Base-by-base conservation (phyloP, 371 early-diverging fungal genomes). In the Mortierella sp. region DNA sequence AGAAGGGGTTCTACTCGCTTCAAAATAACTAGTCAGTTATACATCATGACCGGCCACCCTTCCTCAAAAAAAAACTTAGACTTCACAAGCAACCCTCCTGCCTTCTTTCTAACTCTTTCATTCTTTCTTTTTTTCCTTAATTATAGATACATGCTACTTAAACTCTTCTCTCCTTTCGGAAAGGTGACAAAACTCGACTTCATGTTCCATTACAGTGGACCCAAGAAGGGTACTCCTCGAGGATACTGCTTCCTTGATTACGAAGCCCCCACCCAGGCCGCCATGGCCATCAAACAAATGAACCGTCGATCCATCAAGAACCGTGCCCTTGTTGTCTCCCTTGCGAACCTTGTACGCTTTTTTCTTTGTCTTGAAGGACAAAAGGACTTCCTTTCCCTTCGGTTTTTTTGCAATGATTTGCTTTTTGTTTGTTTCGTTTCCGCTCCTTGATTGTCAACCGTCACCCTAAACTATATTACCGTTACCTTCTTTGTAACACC, bases 171-270 rank as follows among this genome's bases (percentile, higher is more conserved):
- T 76, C 92, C 93, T 16, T 93, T 88, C 88, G 94, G 94, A 50
- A 93, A 93, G 83, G 93, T 94, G 74, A 93, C 91, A 21, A 90
- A 88, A 70, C 83, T 94, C 45, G 93, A 94, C 73, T 92, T 90
- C 57, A 89, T 93, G 87, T 92, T 94, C 42, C 93, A 94, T 74
- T 88, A 89, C 84, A 83, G 81, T 78, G 94, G 94, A 19, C 90
- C 92, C 24, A 92, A 91, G 76, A 91, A 92, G 57, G 94, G 94
- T 0, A 84, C 90, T 47, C 91, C 94, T 7, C 89, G 92, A 77
- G 94, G 94, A 1, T 94, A 92, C 77, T 93, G 94, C 72, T 94
- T 94, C 76, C 77, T 94, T 16, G 94, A 94, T 73, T 94, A 90
- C 79, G 92, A 90, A 55, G 88, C 78, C 4, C 87, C 78, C 10